These are phyloP conservation scores for Sclerotinia nivalis DNA, from an alignment of 2,329 filamentous ascomycete genomes.

Conservation along the genomic window DNA sequence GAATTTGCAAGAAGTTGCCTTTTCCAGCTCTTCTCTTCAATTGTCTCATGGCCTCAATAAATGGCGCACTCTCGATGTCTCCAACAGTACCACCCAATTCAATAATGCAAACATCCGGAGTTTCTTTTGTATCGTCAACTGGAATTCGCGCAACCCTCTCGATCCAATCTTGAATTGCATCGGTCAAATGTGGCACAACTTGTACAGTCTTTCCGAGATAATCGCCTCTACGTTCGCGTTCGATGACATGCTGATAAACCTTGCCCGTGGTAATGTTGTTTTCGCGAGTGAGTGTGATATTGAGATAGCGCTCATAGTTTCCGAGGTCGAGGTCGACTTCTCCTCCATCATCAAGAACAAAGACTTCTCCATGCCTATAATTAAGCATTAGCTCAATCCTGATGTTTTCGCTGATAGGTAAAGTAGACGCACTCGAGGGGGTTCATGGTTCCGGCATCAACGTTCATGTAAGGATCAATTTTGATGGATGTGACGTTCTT, in stretches of 20 bases:
- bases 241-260: constrained; percentile 87
- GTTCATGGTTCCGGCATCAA: constrained; percentile 67
- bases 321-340: constrained; percentile 75
- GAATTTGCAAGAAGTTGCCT: constrained; percentile 83
- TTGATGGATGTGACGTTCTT: constrained; percentile 64
- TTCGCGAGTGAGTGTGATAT: constrained; percentile 75
- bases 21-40: constrained; percentile 70
- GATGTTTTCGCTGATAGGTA: constrained; percentile 16
- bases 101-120: constrained; percentile 91
- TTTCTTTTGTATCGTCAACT: constrained; percentile 78
- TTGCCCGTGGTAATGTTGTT: constrained; percentile 98
- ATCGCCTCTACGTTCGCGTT: constrained; percentile 58
- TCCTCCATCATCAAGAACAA: constrained; percentile 81
- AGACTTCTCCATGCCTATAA: constrained; percentile 79
- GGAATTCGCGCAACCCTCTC: constrained; percentile 81
- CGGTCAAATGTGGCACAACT: constrained; percentile 88
- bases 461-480: constrained; percentile 73
- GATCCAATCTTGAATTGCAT: constrained; percentile 92
- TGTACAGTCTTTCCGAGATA: constrained; percentile 90
- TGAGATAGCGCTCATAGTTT: constrained; percentile 80
- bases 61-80: constrained; percentile 85
- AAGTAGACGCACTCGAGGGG: constrained; percentile 56
- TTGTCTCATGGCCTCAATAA: constrained; percentile 83
- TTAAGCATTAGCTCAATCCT: constrained; percentile 38
- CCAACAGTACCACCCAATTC: constrained; percentile 69